These are phyloP conservation scores for Aegilops umbellulata DNA, from an alignment of 176 grass and related monocot genomes.

Conservation along the genomic window DNA sequence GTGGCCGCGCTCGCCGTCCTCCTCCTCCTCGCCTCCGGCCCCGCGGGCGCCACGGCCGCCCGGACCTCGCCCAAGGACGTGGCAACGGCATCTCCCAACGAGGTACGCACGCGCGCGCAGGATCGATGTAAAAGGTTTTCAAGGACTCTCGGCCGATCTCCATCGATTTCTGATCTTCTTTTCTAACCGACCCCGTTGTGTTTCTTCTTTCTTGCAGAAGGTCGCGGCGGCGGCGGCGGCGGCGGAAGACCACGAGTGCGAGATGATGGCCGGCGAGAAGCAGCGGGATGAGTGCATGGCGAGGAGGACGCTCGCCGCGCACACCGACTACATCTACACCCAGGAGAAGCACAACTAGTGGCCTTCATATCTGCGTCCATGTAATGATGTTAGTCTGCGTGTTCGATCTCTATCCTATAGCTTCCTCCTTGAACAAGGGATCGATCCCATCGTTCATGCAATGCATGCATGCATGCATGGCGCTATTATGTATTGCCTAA, in stretches of 20 bases:
- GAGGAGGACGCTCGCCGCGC: constrained; percentile 59
- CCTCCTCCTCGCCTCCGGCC: constrained; percentile 1
- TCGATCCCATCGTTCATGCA: background rate
- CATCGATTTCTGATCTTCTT: background rate
- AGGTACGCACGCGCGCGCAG: background rate
- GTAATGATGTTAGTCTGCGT: background rate
- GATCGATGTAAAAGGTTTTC: background rate
- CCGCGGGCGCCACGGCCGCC: background rate
- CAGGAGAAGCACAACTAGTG: constrained; percentile 52
- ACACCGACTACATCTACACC: constrained; percentile 92
- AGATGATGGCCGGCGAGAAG: constrained; percentile 27
- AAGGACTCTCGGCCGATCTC: background rate
- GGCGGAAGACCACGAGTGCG: constrained; percentile 16
- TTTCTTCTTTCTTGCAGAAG: background rate
- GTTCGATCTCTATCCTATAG: background rate
- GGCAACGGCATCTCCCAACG: background rate
- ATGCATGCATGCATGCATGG: constrained; percentile 6
- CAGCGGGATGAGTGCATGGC: constrained; percentile 52
- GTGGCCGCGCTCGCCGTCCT: constrained; percentile 39
- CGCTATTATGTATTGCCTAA: background rate
- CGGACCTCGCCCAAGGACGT: background rate
- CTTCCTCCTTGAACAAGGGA: background rate
- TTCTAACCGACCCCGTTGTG: background rate
- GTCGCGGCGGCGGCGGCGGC: background rate
- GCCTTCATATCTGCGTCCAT: background rate